These are phyloP conservation scores for Fraxinus latifolia DNA, from an alignment of 305 asterid genomes.

Conservation along the genomic window DNA sequence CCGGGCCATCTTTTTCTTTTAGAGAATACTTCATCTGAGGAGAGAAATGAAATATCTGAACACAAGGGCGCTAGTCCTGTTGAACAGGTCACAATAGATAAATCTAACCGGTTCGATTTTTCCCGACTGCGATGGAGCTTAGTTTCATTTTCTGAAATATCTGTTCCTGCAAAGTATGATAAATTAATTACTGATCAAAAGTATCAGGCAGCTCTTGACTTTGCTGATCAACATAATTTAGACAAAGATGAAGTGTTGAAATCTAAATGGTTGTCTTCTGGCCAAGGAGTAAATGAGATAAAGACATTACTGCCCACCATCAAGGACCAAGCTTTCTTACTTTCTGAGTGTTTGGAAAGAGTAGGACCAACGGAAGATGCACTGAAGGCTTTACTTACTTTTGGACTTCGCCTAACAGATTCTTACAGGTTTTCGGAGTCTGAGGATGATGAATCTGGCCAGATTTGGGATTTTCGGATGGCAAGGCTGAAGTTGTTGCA, in stretches of 20 bases:
- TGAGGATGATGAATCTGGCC: slow-evolving; percentile 47
- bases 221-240: slow-evolving; percentile 76
- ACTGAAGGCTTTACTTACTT: slow-evolving; percentile 60
- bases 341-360: slow-evolving; percentile 69
- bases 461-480: slow-evolving; percentile 73
- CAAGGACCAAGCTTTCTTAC: slow-evolving; percentile 65
- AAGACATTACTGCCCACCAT: slow-evolving; percentile 55
- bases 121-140: slow-evolving; percentile 67
- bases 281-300: slow-evolving; percentile 70
- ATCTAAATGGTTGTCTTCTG: slow-evolving; percentile 84
- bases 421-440: slow-evolving; percentile 53
- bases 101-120: slow-evolving; percentile 37
- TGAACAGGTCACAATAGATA: slow-evolving; percentile 39
- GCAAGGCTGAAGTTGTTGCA: slow-evolving; percentile 78
- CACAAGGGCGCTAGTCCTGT: slow-evolving; percentile 33
- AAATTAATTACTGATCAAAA: slow-evolving; percentile 52
- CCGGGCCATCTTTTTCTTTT: slow-evolving; percentile 65
- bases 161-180: slow-evolving; percentile 73
- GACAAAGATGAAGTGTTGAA: slow-evolving; percentile 86
- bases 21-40: slow-evolving; percentile 51
- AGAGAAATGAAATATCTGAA: slow-evolving; percentile 38
- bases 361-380: slow-evolving; percentile 84
- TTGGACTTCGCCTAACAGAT: slow-evolving; percentile 74
- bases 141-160: slow-evolving; percentile 61
- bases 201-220: slow-evolving; percentile 72